A percentile compares a stretch with the other conserved stretches of the same genome.
These are phyloP conservation scores for Esteya vermicola DNA, from an alignment of 2,329 filamentous ascomycete species.

Conservation along the genomic window DNA sequence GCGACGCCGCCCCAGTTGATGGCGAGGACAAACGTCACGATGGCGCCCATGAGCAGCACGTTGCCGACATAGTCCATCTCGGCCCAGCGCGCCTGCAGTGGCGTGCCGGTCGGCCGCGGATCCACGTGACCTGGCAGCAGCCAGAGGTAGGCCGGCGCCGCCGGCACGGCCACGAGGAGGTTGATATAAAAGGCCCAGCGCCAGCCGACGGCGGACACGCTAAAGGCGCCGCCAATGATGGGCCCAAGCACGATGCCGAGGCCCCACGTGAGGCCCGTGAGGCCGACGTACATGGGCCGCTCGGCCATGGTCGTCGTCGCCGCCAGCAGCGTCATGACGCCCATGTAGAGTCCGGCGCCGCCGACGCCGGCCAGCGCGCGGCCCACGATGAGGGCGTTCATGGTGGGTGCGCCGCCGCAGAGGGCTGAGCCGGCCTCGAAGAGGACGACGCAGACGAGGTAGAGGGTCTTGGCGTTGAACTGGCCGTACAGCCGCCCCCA, in stretches of 20 bases:
- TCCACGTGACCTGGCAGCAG: slow-evolving; percentile 18
- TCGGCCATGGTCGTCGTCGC: neutral
- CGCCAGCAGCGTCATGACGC: slow-evolving; percentile 6
- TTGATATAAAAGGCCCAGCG: slow-evolving; percentile 36
- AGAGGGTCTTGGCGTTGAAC: slow-evolving; percentile 28
- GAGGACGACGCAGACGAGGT: slow-evolving; percentile 5
- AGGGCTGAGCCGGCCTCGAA: slow-evolving; percentile 14
- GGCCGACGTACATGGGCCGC: slow-evolving; percentile 3
- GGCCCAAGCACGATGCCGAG: slow-evolving; percentile 6
- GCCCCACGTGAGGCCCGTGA: slow-evolving; percentile 10
- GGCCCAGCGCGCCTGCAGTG: neutral
- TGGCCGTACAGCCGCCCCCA: slow-evolving; percentile 21
- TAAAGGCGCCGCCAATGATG: slow-evolving; percentile 28
- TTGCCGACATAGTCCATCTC: slow-evolving; percentile 17
- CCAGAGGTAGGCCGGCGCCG: slow-evolving; percentile 28
- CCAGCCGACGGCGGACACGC: slow-evolving; percentile 11
- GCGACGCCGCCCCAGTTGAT: slow-evolving; percentile 34
- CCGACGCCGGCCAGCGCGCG: slow-evolving; percentile 26
- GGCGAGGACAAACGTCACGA: slow-evolving; percentile 28
- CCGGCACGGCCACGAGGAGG: slow-evolving; percentile 21
- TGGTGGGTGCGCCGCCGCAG: slow-evolving; percentile 24
- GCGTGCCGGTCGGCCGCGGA: slow-evolving; percentile 8
- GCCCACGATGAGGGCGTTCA: slow-evolving; percentile 28
- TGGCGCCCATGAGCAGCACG: slow-evolving; percentile 16
- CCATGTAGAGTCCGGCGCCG: slow-evolving; percentile 23